These are phyloP conservation scores for Penicillium mononematosum DNA, from an alignment of 495 filamentous ascomycete species.

Conservation along the genomic window DNA sequence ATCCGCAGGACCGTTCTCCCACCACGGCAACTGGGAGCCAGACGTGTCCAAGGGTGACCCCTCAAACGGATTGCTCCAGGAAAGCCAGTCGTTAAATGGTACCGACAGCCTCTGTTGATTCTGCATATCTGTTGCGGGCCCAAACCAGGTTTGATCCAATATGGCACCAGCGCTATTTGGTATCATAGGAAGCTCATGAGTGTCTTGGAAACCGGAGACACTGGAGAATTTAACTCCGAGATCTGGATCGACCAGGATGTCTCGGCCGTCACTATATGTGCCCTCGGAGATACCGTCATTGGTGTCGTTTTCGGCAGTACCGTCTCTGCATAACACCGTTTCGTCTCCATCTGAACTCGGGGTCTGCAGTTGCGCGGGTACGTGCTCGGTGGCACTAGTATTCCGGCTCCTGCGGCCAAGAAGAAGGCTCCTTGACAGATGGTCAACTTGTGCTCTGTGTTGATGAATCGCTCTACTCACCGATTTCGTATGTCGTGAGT, in stretches of 20 bases:
- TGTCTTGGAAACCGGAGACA: not conserved
- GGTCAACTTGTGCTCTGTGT: too few relatives aligned
- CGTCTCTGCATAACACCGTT: not conserved
- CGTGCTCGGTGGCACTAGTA: not conserved
- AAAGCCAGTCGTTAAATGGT: not conserved
- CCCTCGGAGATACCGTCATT: not conserved
- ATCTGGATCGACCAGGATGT: not conserved
- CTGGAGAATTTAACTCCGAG: not conserved
- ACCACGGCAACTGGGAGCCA: not conserved
- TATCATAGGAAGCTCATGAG: not conserved
- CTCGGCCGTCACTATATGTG: not conserved
- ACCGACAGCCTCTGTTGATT: not conserved
- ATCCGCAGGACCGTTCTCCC: not conserved
- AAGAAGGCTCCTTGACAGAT: not conserved
- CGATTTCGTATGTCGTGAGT: slow-evolving; percentile 24
- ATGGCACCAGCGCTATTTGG: not conserved
- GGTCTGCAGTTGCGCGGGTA: not conserved
- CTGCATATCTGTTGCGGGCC: not conserved
- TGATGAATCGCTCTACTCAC: not conserved
- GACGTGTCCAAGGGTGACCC: not conserved
- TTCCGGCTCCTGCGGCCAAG: not conserved
- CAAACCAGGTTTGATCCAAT: not conserved
- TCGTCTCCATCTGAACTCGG: not conserved
- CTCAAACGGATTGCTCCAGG: not conserved
- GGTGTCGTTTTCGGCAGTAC: not conserved